Percentiles rank a stretch among this genome's conserved stretches.
phyloP scores from a whole-genome alignment of 441 rosid genomes.

The Pelargonium myrrhifolium region DNA sequence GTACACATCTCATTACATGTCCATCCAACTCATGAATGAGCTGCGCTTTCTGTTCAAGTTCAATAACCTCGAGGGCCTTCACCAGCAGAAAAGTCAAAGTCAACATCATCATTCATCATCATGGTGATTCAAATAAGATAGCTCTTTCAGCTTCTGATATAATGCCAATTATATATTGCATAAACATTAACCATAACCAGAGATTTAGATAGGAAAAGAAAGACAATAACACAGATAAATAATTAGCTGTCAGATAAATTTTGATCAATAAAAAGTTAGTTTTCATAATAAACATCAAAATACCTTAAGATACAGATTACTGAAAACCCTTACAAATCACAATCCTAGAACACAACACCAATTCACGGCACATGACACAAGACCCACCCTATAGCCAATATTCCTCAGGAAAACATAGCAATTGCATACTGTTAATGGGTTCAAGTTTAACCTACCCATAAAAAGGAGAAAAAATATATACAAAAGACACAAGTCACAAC shows the following conservation, averaged over 20 bases:
- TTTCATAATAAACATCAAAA: neutral
- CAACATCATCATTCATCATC: neutral
- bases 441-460: too few species aligned
- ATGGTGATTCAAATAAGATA: neutral
- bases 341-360: neutral
- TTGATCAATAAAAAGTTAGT: neutral
- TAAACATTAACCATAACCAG: neutral
- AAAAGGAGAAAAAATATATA: too few species aligned
- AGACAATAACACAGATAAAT: neutral
- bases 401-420: neutral
- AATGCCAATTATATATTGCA: neutral
- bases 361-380: neutral
- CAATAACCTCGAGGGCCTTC: conserved; percentile 96
- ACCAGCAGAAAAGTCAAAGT: neutral
- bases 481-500: too few species aligned
- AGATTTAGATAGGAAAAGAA: neutral
- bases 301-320: neutral
- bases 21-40: conserved; percentile 87
- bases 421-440: neutral
- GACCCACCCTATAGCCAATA: neutral
- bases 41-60: conserved; percentile 70
- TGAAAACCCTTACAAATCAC: neutral
- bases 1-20: conserved; percentile 85
- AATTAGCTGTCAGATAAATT: neutral
- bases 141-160: neutral